Evolutionary conservation across 2,329 filamentous ascomycete species (phyloP).

Genomic region (Chalara sp.): DNA sequence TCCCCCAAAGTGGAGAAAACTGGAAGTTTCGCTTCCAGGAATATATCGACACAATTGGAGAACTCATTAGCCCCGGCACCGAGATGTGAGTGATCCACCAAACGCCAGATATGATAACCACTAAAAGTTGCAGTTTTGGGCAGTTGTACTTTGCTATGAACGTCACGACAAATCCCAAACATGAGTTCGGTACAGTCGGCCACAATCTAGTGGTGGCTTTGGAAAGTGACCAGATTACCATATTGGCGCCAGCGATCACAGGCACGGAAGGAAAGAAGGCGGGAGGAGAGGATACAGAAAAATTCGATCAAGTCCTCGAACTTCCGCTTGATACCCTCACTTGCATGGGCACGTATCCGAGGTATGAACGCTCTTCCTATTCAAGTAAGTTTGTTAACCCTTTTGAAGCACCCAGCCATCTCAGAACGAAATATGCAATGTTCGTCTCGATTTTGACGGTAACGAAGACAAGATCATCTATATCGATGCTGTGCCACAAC

Average conservation of each 20-base stretch:
- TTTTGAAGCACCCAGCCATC: background rate
- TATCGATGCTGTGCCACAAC: background rate
- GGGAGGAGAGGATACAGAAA: background rate
- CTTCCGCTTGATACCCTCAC: slow-evolving; percentile 1
- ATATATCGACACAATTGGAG: slow-evolving; percentile 15
- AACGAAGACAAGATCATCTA: background rate
- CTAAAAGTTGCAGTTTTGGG: background rate
- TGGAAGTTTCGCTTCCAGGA: slow-evolving; percentile 18
- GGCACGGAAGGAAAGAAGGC: no score
- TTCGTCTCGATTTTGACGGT: background rate
- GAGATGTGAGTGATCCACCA: background rate
- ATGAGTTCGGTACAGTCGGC: background rate
- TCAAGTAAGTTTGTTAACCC: background rate
- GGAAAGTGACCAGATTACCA: slow-evolving; percentile 1
- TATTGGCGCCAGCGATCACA: slow-evolving; percentile 2
- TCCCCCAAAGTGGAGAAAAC: slow-evolving; percentile 15
- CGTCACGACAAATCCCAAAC: background rate
- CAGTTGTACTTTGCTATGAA: slow-evolving; percentile 6
- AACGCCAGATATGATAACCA: background rate
- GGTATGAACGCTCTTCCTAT: background rate
- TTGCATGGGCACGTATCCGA: background rate
- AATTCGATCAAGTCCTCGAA: slow-evolving; percentile 9
- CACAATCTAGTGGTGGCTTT: slow-evolving; percentile 1
- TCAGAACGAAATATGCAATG: background rate
- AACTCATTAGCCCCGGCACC: background rate